Conservation (phyloP, 768 basidiomycete genomes). For the Suillus hirtellus region DNA sequence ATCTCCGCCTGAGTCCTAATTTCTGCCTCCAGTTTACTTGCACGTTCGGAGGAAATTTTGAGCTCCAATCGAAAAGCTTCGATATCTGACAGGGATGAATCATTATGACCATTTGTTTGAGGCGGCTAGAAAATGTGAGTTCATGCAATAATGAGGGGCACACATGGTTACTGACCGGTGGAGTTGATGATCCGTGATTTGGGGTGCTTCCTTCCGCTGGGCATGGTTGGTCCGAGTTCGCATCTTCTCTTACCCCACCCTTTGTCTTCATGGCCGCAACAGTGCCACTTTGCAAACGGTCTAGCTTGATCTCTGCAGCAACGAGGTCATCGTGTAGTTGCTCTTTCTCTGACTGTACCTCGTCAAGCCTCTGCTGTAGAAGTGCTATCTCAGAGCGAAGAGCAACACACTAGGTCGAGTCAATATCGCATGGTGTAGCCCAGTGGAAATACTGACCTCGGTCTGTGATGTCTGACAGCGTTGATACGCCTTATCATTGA, state of each 20-base stretch:
- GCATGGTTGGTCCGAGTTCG: constrained; percentile 25
- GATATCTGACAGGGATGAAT: constrained; percentile 41
- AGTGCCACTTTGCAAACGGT: constrained; percentile 57
- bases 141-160: constrained; percentile 16
- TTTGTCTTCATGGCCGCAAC: constrained; percentile 49
- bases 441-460: constrained; percentile 47
- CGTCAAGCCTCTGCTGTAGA: constrained; percentile 48
- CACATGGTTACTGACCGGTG: constrained; percentile 66
- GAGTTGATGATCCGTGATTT: constrained; percentile 56
- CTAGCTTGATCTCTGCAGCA: constrained; percentile 59
- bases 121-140: constrained; percentile 46
- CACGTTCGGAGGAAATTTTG: constrained; percentile 39
- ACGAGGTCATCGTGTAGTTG: constrained; percentile 52
- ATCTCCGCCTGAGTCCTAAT: constrained; percentile 45
- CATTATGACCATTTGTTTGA: constrained; percentile 41
- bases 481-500: constrained; percentile 42
- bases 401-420: constrained; percentile 48
- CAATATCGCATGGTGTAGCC: not conserved
- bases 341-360: constrained; percentile 50
- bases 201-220: constrained; percentile 44
- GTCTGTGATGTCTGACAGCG: constrained; percentile 56
- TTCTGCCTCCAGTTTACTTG: constrained; percentile 50
- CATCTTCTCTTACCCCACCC: constrained; percentile 35
- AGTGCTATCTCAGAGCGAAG: constrained; percentile 59
- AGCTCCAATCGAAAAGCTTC: constrained; percentile 36